phyloP scores from a whole-genome alignment of 495 filamentous ascomycete genomes.

The Tuber aestivum region DNA sequence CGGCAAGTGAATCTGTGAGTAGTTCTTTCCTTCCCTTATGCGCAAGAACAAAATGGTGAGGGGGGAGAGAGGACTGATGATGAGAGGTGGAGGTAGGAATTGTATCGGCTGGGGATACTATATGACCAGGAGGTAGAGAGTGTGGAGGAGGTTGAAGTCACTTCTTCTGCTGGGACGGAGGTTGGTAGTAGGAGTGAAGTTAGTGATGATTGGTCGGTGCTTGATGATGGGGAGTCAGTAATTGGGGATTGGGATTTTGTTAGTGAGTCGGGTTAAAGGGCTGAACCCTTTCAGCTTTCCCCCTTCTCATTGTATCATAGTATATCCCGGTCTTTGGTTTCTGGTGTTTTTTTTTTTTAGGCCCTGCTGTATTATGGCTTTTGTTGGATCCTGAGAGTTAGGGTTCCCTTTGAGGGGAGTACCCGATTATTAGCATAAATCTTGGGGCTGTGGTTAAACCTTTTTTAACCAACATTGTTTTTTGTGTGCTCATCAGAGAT shows the following conservation, averaged over 20 bases:
- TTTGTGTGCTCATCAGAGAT: background rate
- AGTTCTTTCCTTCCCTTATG: background rate
- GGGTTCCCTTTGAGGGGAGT: background rate
- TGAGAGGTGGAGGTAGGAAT: background rate
- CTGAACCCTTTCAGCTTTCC: background rate
- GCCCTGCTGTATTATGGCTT: background rate
- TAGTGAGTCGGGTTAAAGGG: background rate
- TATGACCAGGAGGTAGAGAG: background rate
- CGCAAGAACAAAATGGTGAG: background rate
- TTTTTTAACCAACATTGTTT: background rate
- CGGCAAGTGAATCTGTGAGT: background rate
- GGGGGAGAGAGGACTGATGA: background rate
- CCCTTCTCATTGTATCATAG: background rate
- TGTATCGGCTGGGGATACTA: background rate
- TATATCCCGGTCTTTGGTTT: background rate
- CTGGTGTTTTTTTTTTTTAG: constrained; percentile 4
- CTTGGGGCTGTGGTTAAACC: background rate
- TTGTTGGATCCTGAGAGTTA: background rate
- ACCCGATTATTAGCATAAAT: background rate
- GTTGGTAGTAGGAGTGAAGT: background rate
- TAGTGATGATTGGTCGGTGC: background rate
- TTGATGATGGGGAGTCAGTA: background rate
- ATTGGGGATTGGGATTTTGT: background rate
- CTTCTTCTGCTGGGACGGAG: background rate
- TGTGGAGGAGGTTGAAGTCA: background rate